A percentile compares a stretch with the other conserved stretches of the same genome.
Conservation (phyloP, 106 monocot genomes). For the Platanthera guangdongensis region DNA sequence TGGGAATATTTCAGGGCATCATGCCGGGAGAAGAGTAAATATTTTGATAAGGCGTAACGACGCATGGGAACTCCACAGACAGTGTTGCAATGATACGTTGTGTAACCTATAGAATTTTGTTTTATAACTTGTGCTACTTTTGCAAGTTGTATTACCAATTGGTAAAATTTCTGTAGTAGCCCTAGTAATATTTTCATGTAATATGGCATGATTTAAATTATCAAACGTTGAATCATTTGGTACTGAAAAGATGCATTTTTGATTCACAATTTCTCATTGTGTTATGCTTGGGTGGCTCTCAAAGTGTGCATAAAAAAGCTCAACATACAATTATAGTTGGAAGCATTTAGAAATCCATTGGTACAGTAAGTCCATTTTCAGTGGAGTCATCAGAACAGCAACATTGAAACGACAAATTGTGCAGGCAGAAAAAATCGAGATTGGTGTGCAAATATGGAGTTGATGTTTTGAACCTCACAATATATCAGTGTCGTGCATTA, state of each 20-base stretch:
- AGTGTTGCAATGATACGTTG: slow-evolving; percentile 37
- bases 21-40: slow-evolving; percentile 7
- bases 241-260: not conserved
- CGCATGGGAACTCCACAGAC: slow-evolving; percentile 7
- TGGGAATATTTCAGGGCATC: slow-evolving; percentile 6
- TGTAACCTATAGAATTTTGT: slow-evolving; percentile 29
- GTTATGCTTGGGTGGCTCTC: not conserved
- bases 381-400: too few species aligned
- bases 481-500: too few species aligned
- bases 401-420: too few species aligned
- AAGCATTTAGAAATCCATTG: not conserved
- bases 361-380: not conserved
- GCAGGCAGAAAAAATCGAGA: too few species aligned
- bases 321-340: not conserved
- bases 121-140: too few species aligned
- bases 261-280: not conserved
- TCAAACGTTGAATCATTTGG: too few species aligned
- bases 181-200: too few species aligned
- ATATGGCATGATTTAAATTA: too few species aligned
- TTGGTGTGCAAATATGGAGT: too few species aligned
- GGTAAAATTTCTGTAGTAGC: too few species aligned
- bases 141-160: too few species aligned
- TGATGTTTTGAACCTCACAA: too few species aligned
- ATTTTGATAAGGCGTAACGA: slow-evolving; percentile 13
- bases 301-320: not conserved